Percentiles rank a stretch among this genome's conserved stretches.
Conservation (phyloP, 345 rosid species). For the Gossypium rotundifolium region DNA sequence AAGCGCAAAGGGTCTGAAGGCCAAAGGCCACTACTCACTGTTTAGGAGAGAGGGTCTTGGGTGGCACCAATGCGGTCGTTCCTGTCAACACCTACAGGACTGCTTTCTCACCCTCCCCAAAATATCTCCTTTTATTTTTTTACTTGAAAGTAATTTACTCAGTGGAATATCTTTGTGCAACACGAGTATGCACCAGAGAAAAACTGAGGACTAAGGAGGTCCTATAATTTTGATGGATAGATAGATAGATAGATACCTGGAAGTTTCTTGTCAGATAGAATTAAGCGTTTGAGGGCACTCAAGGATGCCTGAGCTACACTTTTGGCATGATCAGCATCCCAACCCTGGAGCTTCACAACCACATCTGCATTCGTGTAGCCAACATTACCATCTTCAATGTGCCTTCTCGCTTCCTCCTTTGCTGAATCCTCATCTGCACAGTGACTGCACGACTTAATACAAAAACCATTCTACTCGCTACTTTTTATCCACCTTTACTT, state of each 20-base stretch:
- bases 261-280: conserved; percentile 70
- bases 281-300: conserved; percentile 74
- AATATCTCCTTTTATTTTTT: not conserved
- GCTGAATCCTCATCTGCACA: conserved; percentile 66
- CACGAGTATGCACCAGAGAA: too few relatives aligned
- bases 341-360: conserved; percentile 83
- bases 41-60: too few relatives aligned
- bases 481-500: not conserved
- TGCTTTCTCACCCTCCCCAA: not conserved
- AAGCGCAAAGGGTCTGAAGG: too few relatives aligned
- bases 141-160: too few relatives aligned
- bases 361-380: conserved; percentile 85
- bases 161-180: too few relatives aligned
- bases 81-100: too few relatives aligned
- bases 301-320: conserved; percentile 78
- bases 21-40: too few relatives aligned
- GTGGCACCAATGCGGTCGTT: not conserved
- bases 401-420: conserved; percentile 65
- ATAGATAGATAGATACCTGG: conserved; percentile 42
- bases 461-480: not conserved
- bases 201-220: too few relatives aligned
- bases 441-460: not conserved
- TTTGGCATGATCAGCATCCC: conserved; percentile 70
- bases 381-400: conserved; percentile 36
- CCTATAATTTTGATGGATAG: not conserved